A percentile compares a stretch with the other conserved stretches of the same genome.
Evolutionary conservation across 345 rosid genomes (phyloP).

Genomic region (Salix brachista): DNA sequence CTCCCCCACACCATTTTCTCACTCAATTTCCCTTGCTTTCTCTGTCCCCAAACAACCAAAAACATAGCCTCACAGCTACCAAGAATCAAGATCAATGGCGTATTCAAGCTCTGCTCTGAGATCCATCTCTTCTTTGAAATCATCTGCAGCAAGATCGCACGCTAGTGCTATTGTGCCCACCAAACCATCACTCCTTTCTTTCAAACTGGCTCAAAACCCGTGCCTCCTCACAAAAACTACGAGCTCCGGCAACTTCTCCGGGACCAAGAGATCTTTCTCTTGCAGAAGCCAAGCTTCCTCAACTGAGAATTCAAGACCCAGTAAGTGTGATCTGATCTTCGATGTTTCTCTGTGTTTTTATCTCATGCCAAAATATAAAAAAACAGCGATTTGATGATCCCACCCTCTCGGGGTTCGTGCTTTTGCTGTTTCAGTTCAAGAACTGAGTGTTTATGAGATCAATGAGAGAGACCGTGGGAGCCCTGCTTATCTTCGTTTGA

Average conservation of each 20-base stretch:
- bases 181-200: conserved; percentile 3
- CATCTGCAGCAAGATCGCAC: conserved; percentile 19
- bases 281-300: conserved; percentile 44
- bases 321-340: conserved; percentile 13
- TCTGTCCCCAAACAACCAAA: background rate
- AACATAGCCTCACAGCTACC: background rate
- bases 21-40: background rate
- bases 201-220: conserved; percentile 16
- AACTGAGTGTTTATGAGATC: conserved; percentile 66
- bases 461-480: conserved; percentile 88
- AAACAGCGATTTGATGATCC: background rate
- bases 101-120: conserved; percentile 26
- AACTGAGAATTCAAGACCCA: conserved; percentile 27
- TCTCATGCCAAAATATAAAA: background rate
- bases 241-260: conserved; percentile 6
- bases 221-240: conserved; percentile 3
- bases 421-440: conserved; percentile 44
- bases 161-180: background rate
- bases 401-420: background rate
- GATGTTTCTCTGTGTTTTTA: background rate
- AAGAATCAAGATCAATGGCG: conserved; percentile 32
- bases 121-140: conserved; percentile 13
- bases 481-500: conserved; percentile 70
- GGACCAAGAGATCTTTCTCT: conserved; percentile 33
- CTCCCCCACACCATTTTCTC: background rate